These are phyloP conservation scores for Gillenia trifoliata DNA, from an alignment of 306 rosid species.

Conservation along the genomic window DNA sequence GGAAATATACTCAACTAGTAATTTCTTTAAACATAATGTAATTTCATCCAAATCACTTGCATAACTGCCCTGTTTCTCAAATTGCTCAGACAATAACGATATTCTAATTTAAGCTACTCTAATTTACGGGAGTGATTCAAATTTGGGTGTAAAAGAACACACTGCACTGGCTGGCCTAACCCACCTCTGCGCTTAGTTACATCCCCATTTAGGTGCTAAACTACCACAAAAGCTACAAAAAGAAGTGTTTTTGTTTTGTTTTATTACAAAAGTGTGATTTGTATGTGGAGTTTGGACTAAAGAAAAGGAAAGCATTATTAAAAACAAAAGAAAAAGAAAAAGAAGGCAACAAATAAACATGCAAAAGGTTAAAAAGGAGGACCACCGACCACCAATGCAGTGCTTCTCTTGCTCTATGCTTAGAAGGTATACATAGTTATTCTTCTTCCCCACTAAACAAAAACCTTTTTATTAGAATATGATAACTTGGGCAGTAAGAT, in stretches of 20 bases:
- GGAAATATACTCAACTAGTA: neutral
- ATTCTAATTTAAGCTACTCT: too few relatives aligned
- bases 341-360: neutral
- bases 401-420: constrained; percentile 6
- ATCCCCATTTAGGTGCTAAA: neutral
- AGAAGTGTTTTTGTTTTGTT: neutral
- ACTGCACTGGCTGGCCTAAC: too few relatives aligned
- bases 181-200: neutral
- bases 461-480: neutral
- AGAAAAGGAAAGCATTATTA: neutral
- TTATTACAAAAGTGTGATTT: neutral
- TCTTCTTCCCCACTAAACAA: constrained; percentile 13
- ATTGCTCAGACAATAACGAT: neutral
- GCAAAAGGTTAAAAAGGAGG: neutral
- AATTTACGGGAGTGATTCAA: neutral
- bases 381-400: neutral
- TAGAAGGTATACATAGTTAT: constrained; percentile 1
- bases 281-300: neutral
- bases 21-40: neutral
- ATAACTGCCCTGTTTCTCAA: neutral
- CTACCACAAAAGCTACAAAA: neutral
- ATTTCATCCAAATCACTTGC: neutral
- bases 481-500: constrained; percentile 11
- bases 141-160: too few relatives aligned
- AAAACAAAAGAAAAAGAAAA: neutral